These are phyloP conservation scores for Taphrina deformans DNA, from an alignment of 1,139 yeast genomes.

Conservation along the genomic window DNA sequence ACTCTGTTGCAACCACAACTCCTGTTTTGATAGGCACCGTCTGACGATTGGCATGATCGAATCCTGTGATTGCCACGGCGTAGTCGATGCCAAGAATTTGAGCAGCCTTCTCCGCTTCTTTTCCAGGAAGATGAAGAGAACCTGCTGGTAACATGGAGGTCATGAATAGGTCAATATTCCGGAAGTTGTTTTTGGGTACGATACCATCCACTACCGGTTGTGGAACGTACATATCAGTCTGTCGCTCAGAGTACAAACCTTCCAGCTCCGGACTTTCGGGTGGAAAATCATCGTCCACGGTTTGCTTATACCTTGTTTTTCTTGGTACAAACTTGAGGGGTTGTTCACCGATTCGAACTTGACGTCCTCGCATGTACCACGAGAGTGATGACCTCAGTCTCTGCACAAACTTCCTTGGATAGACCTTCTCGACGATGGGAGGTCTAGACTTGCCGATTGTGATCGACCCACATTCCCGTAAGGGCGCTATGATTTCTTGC, in stretches of 20 bases:
- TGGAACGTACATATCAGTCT: slow-evolving; percentile 70
- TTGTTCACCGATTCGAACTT: slow-evolving; percentile 64
- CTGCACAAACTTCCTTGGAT: slow-evolving; percentile 64
- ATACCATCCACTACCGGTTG: slow-evolving; percentile 52
- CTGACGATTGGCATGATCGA: slow-evolving; percentile 57
- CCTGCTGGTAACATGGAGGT: slow-evolving; percentile 81
- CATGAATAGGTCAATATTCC: slow-evolving; percentile 77
- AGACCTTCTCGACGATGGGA: slow-evolving; percentile 51
- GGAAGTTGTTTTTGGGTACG: slow-evolving; percentile 72
- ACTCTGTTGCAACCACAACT: slow-evolving; percentile 66
- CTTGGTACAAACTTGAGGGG: slow-evolving; percentile 56
- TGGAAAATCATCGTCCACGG: slow-evolving; percentile 41
- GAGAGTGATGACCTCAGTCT: slow-evolving; percentile 69
- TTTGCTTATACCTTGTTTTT: slow-evolving; percentile 37
- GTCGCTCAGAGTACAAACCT: slow-evolving; percentile 71
- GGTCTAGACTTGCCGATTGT: slow-evolving; percentile 44
- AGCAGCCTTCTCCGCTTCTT: slow-evolving; percentile 5
- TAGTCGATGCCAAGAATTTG: slow-evolving; percentile 64
- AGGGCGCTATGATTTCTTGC: slow-evolving; percentile 71
- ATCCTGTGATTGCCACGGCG: slow-evolving; percentile 79
- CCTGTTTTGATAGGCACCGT: slow-evolving; percentile 76
- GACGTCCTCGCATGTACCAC: slow-evolving; percentile 83
- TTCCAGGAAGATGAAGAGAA: slow-evolving; percentile 58
- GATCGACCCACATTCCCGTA: slow-evolving; percentile 68
- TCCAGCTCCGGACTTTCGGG: slow-evolving; percentile 55